Percentiles rank a stretch among this genome's conserved stretches.
phyloP scores from a whole-genome alignment of 2,329 filamentous ascomycete species.

The Ophiognomonia clavigignenti-juglandacearum region DNA sequence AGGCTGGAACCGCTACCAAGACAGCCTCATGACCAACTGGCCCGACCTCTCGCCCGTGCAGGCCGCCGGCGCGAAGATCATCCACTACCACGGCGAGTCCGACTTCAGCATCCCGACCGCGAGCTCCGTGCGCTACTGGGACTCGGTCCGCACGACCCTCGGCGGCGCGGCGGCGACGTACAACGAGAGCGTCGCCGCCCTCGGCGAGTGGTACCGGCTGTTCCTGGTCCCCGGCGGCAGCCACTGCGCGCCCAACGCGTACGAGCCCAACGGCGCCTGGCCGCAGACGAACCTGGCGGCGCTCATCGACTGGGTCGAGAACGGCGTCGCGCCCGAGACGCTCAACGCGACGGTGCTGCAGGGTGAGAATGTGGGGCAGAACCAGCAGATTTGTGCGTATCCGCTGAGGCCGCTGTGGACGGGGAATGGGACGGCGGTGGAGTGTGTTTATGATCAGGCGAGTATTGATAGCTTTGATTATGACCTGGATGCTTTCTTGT shows the following conservation, averaged over 20 bases:
- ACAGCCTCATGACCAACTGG: constrained; percentile 37
- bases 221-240: constrained; percentile 41
- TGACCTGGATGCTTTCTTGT: constrained; percentile 13
- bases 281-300: constrained; percentile 17
- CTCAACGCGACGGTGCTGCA: constrained; percentile 27
- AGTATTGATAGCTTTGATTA: constrained; percentile 15
- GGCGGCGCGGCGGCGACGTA: constrained; percentile 25
- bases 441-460: constrained; percentile 15
- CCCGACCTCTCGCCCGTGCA: constrained; percentile 41
- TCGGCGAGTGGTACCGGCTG: constrained; percentile 41
- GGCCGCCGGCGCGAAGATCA: constrained; percentile 40
- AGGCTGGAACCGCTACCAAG: constrained; percentile 41
- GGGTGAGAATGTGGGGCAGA: constrained; percentile 28
- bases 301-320: constrained; percentile 46
- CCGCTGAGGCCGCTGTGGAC: constrained; percentile 37
- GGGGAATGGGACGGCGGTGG: constrained; percentile 22
- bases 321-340: constrained; percentile 36
- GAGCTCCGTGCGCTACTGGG: constrained; percentile 32
- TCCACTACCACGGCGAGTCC: constrained; percentile 48
- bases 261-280: constrained; percentile 39
- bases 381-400: constrained; percentile 35
- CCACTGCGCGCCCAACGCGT: constrained; percentile 39
- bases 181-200: constrained; percentile 30
- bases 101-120: constrained; percentile 43
- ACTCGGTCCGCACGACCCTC: constrained; percentile 45